phyloP scores from a whole-genome alignment of 441 rosid genomes.

The Corymbia citriodora region DNA sequence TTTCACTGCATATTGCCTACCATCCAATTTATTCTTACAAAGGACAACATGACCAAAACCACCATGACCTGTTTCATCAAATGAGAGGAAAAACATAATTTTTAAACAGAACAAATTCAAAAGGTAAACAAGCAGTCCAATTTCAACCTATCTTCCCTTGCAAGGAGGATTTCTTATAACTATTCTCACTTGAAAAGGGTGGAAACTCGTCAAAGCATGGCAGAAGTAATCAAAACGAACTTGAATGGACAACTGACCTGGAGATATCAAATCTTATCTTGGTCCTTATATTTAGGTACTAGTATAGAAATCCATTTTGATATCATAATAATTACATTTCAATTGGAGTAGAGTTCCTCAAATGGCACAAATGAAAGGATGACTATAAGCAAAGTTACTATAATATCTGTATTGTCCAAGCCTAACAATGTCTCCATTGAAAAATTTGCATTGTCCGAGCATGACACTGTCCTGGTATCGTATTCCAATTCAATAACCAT shows the following conservation, averaged over 20 bases:
- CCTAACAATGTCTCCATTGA: background rate
- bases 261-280: background rate
- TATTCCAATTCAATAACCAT: background rate
- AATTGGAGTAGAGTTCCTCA: background rate
- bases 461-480: background rate
- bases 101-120: background rate
- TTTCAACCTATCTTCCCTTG: background rate
- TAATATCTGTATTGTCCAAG: background rate
- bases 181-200: background rate
- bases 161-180: background rate
- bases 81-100: background rate
- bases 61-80: constrained; percentile 73
- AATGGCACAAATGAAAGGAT: background rate
- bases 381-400: background rate
- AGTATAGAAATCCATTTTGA: background rate
- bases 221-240: background rate
- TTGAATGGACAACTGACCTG: background rate
- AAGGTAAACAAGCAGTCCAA: background rate
- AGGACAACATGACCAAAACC: constrained; percentile 94
- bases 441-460: background rate
- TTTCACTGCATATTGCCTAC: constrained; percentile 98
- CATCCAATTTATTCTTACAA: constrained; percentile 97
- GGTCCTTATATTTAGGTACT: background rate
- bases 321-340: background rate
- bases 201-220: background rate